phyloP scores from a whole-genome alignment of 208 protist genomes.

The Leptomonas pyrrhocoris region DNA sequence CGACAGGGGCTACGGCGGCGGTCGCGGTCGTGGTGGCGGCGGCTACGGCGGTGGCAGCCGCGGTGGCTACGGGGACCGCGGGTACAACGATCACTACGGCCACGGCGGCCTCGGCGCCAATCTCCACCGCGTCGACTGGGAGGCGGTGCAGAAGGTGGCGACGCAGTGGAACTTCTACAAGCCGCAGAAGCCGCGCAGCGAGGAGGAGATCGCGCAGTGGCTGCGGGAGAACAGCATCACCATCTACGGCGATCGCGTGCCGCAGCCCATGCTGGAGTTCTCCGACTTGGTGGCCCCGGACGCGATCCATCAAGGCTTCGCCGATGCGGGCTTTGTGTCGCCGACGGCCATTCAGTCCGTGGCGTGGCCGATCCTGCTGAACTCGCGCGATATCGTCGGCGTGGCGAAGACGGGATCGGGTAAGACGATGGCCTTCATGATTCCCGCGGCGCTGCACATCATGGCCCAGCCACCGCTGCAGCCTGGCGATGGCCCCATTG shows the following conservation, averaged over 20 bases:
- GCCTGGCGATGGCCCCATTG: constrained; percentile 89
- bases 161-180: constrained; percentile 89
- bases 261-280: constrained; percentile 86
- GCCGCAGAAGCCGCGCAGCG: constrained; percentile 68
- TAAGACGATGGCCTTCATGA: constrained; percentile 94
- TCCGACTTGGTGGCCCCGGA: constrained; percentile 82
- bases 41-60: constrained; percentile 14
- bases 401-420: constrained; percentile 90
- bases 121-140: constrained; percentile 69
- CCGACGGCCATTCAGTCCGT: constrained; percentile 92
- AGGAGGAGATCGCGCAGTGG: constrained; percentile 77
- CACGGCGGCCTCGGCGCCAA: constrained; percentile 66
- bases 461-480: constrained; percentile 85
- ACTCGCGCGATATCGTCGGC: constrained; percentile 87
- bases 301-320: constrained; percentile 78
- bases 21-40: constrained; percentile 17
- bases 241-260: constrained; percentile 85
- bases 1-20: constrained; percentile 19
- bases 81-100: constrained; percentile 18
- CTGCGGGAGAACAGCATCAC: constrained; percentile 77
- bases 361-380: constrained; percentile 87
- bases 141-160: constrained; percentile 67
- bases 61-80: constrained; percentile 14
- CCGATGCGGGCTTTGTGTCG: constrained; percentile 71
- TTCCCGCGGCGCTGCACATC: constrained; percentile 90